Evolutionary conservation across 192 early-diverging fungal species (phyloP).

Genomic region (Backusella macrospora): DNA sequence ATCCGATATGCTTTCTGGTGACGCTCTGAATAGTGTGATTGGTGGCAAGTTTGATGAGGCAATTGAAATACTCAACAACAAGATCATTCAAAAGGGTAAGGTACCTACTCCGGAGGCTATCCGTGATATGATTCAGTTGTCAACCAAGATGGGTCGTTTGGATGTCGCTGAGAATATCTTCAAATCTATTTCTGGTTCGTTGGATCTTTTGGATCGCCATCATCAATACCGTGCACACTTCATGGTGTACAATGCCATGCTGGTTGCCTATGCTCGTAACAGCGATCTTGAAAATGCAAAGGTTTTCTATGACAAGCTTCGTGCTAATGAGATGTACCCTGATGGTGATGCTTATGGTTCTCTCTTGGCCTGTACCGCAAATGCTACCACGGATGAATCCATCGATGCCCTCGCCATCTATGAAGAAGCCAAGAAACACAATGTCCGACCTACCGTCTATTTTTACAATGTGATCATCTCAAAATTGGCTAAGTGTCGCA

Average conservation of each 20-base stretch:
- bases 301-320: conserved; percentile 45
- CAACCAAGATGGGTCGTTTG: conserved; percentile 29
- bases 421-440: conserved; percentile 53
- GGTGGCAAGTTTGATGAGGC: conserved; percentile 31
- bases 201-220: conserved; percentile 4
- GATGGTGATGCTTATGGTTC: conserved; percentile 57
- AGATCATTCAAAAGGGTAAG: conserved; percentile 30
- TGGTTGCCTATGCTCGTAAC: conserved; percentile 50
- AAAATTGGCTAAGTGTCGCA: conserved; percentile 57
- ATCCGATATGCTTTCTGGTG: conserved; percentile 32
- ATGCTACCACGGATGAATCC: conserved; percentile 50
- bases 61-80: conserved; percentile 21
- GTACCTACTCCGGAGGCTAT: conserved; percentile 37
- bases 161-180: conserved; percentile 26
- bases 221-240: conserved; percentile 6
- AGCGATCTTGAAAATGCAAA: conserved; percentile 49
- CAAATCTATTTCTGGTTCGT: conserved; percentile 4
- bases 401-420: conserved; percentile 52
- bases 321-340: conserved; percentile 20
- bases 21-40: conserved; percentile 22
- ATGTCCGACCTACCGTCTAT: conserved; percentile 53
- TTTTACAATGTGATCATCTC: conserved; percentile 64
- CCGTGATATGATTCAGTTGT: conserved; percentile 38
- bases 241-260: conserved; percentile 42
- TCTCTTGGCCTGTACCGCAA: conserved; percentile 46